A percentile compares a stretch with the other conserved stretches of the same genome.
phyloP scores from a whole-genome alignment of 2,329 filamentous ascomycete genomes.

The Raffaelea arxii region DNA sequence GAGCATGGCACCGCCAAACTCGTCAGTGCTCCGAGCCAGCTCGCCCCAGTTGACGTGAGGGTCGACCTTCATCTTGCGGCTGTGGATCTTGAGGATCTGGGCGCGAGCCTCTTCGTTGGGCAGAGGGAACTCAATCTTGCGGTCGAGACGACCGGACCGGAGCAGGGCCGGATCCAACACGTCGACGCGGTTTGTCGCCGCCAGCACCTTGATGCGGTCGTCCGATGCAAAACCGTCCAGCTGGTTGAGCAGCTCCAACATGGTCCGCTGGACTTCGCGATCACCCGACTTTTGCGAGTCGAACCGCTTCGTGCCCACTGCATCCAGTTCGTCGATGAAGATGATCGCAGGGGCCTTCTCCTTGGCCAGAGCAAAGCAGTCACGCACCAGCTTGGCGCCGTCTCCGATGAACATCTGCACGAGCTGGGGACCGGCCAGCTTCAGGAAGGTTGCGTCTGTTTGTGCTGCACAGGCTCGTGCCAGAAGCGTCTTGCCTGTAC shows the following conservation, averaged over 20 bases:
- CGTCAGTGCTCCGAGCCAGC: constrained; percentile 89
- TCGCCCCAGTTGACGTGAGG: constrained; percentile 90
- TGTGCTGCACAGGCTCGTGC: constrained; percentile 94
- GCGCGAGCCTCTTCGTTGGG: constrained; percentile 96
- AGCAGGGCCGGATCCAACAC: constrained; percentile 87
- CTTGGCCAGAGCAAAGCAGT: constrained; percentile 95
- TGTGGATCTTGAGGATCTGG: constrained; percentile 96
- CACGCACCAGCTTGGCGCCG: constrained; percentile 91
- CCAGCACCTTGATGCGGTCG: constrained; percentile 92
- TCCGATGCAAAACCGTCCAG: constrained; percentile 96
- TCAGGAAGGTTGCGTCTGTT: constrained; percentile 97
- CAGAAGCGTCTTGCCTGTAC: constrained; percentile 83
- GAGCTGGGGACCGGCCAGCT: constrained; percentile 92
- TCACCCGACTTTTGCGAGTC: constrained; percentile 98
- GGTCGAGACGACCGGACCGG: constrained; percentile 82
- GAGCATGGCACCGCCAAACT: constrained; percentile 94
- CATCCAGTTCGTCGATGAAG: constrained; percentile 97
- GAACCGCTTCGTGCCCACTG: constrained; percentile 97
- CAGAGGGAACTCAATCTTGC: constrained; percentile 97
- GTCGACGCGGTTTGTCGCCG: constrained; percentile 89
- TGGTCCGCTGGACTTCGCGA: constrained; percentile 94
- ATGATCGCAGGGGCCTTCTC: constrained; percentile 99
- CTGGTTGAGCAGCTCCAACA: constrained; percentile 98
- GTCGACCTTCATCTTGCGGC: constrained; percentile 95
- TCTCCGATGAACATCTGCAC: constrained; percentile 99